Conservation (phyloP, 768 basidiomycete genomes). For the Lanmaoa pseudosensibilis region DNA sequence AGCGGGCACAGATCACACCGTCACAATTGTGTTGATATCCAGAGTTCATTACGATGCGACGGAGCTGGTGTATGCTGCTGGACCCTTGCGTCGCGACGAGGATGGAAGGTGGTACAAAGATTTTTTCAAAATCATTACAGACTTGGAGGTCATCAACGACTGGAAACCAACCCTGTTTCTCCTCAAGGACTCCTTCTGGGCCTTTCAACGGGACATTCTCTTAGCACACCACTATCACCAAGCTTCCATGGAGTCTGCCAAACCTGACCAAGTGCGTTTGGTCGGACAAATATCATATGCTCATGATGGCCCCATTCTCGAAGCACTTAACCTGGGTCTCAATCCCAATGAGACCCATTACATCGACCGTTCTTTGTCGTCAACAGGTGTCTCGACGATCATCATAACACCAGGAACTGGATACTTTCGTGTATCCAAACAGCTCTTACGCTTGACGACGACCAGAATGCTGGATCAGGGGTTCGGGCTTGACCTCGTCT, state of each 20-base stretch:
- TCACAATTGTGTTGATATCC: constrained; percentile 92
- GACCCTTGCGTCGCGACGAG: constrained; percentile 75
- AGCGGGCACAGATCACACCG: constrained; percentile 85
- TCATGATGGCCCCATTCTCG: constrained; percentile 93
- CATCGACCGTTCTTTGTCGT: constrained; percentile 88
- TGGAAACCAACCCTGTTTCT: constrained; percentile 86
- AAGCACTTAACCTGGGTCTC: constrained; percentile 89
- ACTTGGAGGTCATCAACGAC: constrained; percentile 83
- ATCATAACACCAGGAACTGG: constrained; percentile 93
- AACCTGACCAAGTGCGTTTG: constrained; percentile 56
- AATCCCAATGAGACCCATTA: constrained; percentile 95
- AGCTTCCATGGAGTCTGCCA: constrained; percentile 49
- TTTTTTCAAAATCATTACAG: constrained; percentile 94
- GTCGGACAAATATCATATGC: constrained; percentile 82
- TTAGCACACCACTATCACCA: constrained; percentile 87
- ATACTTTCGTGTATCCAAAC: constrained; percentile 90
- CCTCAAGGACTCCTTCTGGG: constrained; percentile 88
- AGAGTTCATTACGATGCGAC: constrained; percentile 84
- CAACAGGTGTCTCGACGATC: constrained; percentile 82
- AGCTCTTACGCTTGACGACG: constrained; percentile 86
- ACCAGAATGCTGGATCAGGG: constrained; percentile 94
- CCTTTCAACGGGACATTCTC: constrained; percentile 88
- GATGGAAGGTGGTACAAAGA: constrained; percentile 87
- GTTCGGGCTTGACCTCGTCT: constrained; percentile 84
- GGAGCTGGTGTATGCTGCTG: constrained; percentile 80